Evolutionary conservation across 2,329 filamentous ascomycete species (phyloP), one percentile per base, ranked within the genome.

Genomic region (Microsporum audouinii): DNA sequence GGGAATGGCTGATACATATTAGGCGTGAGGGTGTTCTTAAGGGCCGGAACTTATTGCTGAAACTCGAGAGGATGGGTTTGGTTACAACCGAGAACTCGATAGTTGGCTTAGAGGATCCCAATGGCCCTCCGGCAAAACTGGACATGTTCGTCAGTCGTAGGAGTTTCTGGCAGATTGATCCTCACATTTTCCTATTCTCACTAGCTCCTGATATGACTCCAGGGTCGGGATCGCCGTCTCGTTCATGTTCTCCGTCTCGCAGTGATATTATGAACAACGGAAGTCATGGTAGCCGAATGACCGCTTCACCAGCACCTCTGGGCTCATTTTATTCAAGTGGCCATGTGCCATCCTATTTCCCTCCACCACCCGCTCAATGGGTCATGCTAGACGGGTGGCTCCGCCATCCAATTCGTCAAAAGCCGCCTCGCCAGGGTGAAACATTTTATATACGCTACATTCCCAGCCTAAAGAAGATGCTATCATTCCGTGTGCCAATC

Each of bases 161-260:
- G 63, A 85, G 85, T 68, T 99, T 96, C 75, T 99, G 94, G 94
- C 94, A 97, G 76, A 81, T 94, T 2, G 90, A 95, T 47, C 84
- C 88, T 0, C 83, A 89, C 4, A 81, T 95, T 58, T 97, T 96
- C 71, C 83, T 97, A 55, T 96, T 95, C 76, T 90, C 88, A 0
- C 79, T 92, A 33, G 84, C 87, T 56, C 89, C 88, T 0, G 77
- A 78, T 43, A 70, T 72, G 49, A 67, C 68, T 33, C 83, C 0
- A 77, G 77, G 62, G 70, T 10, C 34, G 14, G 23, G 7, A 38
- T 55, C 51, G 5, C 55, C 55, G 3, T 31, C 33, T 27, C 14
- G 17, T 38, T 39, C 55, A n/a, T 31, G 34, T 14, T 61, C 59
- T n/a, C 57, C 59, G 3, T 58, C 17, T 2, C 12, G 39, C 33